Conservation (phyloP, 495 filamentous ascomycete genomes). For the Xylaria scruposa region DNA sequence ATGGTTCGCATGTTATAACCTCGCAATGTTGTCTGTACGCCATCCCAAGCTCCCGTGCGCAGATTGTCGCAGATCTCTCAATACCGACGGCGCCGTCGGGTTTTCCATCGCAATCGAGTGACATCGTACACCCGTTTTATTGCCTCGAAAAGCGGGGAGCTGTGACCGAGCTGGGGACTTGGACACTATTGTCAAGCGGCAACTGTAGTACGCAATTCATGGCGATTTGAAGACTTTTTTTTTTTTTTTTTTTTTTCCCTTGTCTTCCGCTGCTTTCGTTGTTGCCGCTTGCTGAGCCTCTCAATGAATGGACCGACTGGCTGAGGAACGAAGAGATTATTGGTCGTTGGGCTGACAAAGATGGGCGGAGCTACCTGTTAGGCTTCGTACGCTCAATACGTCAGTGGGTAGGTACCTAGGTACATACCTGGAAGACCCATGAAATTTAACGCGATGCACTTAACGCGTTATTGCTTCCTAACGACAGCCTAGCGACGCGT, state of each 20-base stretch:
- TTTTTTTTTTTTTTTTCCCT: background rate
- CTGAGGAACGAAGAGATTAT: constrained; percentile 10
- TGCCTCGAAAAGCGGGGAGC: constrained; percentile 22
- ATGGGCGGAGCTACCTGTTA: background rate
- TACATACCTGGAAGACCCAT: too few species aligned
- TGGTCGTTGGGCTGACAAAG: constrained; percentile 13
- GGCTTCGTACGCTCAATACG: too few species aligned
- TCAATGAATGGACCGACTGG: background rate
- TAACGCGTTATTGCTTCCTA: background rate
- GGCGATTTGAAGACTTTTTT: constrained; percentile 9
- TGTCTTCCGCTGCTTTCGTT: background rate
- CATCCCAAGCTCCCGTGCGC: too few species aligned
- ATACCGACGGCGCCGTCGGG: constrained; percentile 15
- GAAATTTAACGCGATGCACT: background rate
- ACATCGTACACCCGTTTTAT: constrained; percentile 12
- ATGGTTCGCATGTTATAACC: constrained; percentile 20
- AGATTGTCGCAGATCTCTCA: constrained; percentile 6
- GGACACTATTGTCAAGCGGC: background rate
- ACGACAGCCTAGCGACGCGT: constrained; percentile 8
- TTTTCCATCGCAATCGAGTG: background rate
- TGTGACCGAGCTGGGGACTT: background rate
- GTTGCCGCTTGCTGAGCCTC: constrained; percentile 18
- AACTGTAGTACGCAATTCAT: background rate
- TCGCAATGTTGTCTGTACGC: background rate
- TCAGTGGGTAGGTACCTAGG: background rate